These are phyloP conservation scores for Phytophthora ramorum DNA, from an alignment of 352 stramenopile genomes.

Conservation along the genomic window DNA sequence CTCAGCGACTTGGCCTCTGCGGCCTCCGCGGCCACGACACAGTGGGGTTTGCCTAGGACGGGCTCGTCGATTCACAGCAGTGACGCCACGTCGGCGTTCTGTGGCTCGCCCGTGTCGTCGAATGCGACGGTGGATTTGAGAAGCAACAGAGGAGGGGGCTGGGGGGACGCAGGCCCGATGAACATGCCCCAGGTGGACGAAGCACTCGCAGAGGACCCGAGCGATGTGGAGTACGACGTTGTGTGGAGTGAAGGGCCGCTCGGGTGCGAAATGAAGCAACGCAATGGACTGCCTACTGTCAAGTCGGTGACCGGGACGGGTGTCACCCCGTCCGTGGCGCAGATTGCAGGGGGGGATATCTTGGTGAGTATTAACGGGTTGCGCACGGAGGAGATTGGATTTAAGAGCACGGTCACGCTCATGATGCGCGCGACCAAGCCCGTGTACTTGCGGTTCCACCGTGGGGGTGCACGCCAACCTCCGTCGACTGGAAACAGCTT, in stretches of 20 bases:
- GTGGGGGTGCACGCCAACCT: conserved; percentile 38
- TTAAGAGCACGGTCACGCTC: conserved; percentile 76
- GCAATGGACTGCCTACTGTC: conserved; percentile 68
- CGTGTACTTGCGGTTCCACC: conserved; percentile 74
- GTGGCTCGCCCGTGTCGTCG: conserved; percentile 38
- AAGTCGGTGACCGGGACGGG: conserved; percentile 71
- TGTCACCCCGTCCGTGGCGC: conserved; percentile 67
- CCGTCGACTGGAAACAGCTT: conserved; percentile 29
- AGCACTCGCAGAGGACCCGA: conserved; percentile 27
- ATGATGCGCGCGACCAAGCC: conserved; percentile 82
- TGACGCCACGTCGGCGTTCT: conserved; percentile 35
- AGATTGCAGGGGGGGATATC: conserved; percentile 73
- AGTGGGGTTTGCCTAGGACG: conserved; percentile 32
- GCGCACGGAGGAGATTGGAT: conserved; percentile 77
- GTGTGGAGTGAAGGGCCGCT: conserved; percentile 77
- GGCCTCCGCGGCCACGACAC: conserved; percentile 19
- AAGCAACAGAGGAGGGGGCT: conserved; percentile 30
- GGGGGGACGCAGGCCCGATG: conserved; percentile 14
- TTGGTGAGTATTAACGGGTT: conserved; percentile 80
- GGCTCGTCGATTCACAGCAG: conserved; percentile 47
- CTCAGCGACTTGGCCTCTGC: conserved; percentile 41
- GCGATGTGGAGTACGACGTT: conserved; percentile 73
- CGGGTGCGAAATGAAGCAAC: conserved; percentile 78
- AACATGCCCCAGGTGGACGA: conserved; percentile 32
- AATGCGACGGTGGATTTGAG: conserved; percentile 41